A percentile compares a stretch with the other conserved stretches of the same genome.
Conservation (phyloP, 2,329 filamentous ascomycete genomes). For the Sarocladium brachiariae region DNA sequence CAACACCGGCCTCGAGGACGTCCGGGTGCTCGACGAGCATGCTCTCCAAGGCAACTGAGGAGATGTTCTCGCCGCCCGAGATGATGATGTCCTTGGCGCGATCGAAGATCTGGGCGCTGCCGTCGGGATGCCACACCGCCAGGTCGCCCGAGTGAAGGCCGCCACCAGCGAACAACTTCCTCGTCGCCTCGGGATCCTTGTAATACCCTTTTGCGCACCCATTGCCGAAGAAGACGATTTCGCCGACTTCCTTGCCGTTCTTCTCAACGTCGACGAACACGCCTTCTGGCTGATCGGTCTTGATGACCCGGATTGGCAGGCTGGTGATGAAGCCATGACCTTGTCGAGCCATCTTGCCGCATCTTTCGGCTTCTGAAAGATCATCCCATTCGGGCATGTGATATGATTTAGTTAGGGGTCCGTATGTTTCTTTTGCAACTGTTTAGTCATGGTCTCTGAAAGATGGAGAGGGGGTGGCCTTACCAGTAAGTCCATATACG, state of each 20-base stretch:
- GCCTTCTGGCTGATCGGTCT: constrained; percentile 64
- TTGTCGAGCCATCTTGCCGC: constrained; percentile 84
- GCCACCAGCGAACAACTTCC: constrained; percentile 80
- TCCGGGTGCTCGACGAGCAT: constrained; percentile 85
- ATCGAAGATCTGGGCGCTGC: constrained; percentile 85
- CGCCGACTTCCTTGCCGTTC: constrained; percentile 43
- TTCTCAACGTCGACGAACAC: constrained; percentile 38
- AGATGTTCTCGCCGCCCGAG: constrained; percentile 95
- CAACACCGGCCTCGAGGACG: constrained; percentile 85
- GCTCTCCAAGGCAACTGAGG: constrained; percentile 82
- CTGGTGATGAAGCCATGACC: constrained; percentile 86
- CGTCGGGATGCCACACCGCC: constrained; percentile 88
- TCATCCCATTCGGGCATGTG: constrained; percentile 77
- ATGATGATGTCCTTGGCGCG: constrained; percentile 98
- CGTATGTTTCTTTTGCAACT: constrained; percentile 68
- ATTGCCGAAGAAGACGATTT: constrained; percentile 79
- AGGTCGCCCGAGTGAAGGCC: constrained; percentile 85
- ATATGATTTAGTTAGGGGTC: constrained; percentile 92
- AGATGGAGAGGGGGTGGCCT: no score
- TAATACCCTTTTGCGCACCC: constrained; percentile 90
- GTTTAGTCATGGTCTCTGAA: constrained; percentile 3
- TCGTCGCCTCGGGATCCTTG: constrained; percentile 79
- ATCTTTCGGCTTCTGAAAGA: constrained; percentile 69
- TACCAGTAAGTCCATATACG: constrained; percentile 71
- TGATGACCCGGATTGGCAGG: constrained; percentile 74